Conservation (phyloP, 768 basidiomycete genomes). For the Auricularia auricula-judae region DNA sequence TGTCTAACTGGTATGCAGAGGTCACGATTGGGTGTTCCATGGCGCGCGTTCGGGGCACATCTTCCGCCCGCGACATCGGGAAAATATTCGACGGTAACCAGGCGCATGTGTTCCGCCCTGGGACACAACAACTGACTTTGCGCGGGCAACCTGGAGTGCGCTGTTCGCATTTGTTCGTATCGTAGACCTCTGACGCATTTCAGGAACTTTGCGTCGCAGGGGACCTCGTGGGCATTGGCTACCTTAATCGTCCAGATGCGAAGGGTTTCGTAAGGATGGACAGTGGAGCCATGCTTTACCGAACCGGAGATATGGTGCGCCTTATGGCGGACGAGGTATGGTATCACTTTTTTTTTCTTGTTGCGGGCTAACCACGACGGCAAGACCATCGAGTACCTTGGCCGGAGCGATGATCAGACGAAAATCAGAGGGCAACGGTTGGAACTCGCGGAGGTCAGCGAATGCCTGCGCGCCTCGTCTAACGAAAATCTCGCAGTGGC, state of each 20-base stretch:
- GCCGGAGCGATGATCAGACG: slow-evolving; percentile 41
- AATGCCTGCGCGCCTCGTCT: slow-evolving; percentile 25
- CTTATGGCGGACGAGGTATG: slow-evolving; percentile 33
- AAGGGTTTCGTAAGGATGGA: slow-evolving; percentile 37
- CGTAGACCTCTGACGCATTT: background rate
- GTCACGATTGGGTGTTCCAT: background rate
- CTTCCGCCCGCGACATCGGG: background rate
- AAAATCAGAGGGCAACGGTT: slow-evolving; percentile 45
- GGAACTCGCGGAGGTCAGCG: slow-evolving; percentile 40
- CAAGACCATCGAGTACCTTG: slow-evolving; percentile 34
- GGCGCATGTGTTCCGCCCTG: background rate
- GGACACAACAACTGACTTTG: background rate
- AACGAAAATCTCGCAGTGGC: slow-evolving; percentile 24
- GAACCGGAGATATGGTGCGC: slow-evolving; percentile 37
- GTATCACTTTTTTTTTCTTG: too few species aligned
- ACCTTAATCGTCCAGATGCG: slow-evolving; percentile 31
- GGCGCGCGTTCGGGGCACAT: background rate
- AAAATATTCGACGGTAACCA: background rate
- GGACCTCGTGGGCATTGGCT: slow-evolving; percentile 39
- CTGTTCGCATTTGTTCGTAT: background rate
- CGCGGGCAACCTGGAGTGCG: background rate
- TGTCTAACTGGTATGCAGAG: background rate
- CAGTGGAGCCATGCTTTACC: slow-evolving; percentile 31
- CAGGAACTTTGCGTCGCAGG: slow-evolving; percentile 38
- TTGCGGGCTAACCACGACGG: background rate